Evolutionary conservation across 306 rosid genomes (phyloP), one percentile per base, ranked within the genome.

Genomic region (Rosa chinensis): DNA sequence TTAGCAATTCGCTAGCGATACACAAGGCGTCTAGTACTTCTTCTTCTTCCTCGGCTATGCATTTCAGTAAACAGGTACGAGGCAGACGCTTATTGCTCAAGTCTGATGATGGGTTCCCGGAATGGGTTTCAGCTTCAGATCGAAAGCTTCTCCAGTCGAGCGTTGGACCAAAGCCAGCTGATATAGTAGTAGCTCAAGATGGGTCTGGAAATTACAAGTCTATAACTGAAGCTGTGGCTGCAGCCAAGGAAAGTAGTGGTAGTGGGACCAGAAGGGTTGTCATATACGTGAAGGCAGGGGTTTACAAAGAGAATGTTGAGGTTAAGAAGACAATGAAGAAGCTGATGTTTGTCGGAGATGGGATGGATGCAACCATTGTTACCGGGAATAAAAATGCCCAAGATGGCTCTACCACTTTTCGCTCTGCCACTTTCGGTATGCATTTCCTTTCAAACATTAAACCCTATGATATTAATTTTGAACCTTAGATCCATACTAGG

Each of bases 371-470:
- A 8, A 89, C 98, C 5, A 66, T 89, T 77, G 88, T 94, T 18
- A 84, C 88, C 0, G 92, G 86, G 16, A 79, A 35, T 75, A 32
- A 25, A 8, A 88, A 71, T 72, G 68, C 16, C 4, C 44, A 58
- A 67, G 87, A 53, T 48, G 89, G 87, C 59, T 87, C 92, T 53
- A 92, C 97, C 13, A 94, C 98, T 48, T 89, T 86, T 68, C 59
- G 86, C 17, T 90, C 98, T 0, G 96, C 98, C 72, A 94, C 98
- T 66, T 89, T 92, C 80, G 97, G 98, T 94, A 79, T 66, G 87
- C 81, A 23, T 9, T 64, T 32, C 44, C 44, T 35, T 25, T 68
- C 40, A 6, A 13, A 18, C 3, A 25, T 47, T 18, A 16, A 52
- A 25, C 25, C 14, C 28, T 1, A 25, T 25, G 21, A 8, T 17